Percentiles rank a stretch among this genome's conserved stretches.
Conservation (phyloP, 257 asterid genomes). For the Rehmannia glutinosa region DNA sequence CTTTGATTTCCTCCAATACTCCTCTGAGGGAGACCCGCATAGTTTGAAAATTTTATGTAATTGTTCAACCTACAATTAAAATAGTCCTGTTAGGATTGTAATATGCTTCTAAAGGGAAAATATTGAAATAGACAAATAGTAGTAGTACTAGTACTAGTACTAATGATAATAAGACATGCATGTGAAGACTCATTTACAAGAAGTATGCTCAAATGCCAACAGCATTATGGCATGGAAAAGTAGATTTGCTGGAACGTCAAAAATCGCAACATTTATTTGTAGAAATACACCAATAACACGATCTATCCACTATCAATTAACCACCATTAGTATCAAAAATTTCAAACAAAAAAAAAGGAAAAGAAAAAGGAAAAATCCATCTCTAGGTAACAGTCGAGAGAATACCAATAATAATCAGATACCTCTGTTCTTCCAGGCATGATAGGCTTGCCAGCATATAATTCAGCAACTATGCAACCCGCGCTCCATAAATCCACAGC, state of each 20-base stretch:
- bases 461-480: slow-evolving; percentile 78
- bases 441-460: slow-evolving; percentile 78
- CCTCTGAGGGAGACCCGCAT: slow-evolving; percentile 90
- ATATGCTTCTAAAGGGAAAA: neutral
- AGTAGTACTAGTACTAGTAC: no score
- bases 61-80: slow-evolving; percentile 77
- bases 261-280: no score
- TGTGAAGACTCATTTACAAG: no score
- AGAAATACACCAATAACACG: no score
- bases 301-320: no score
- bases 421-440: slow-evolving; percentile 93
- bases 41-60: slow-evolving; percentile 82
- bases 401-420: neutral
- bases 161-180: no score
- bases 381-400: neutral
- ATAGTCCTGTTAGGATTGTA: no score
- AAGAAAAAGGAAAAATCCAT: neutral
- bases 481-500: slow-evolving; percentile 86
- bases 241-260: no score
- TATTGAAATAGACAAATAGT: neutral
- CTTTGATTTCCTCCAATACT: slow-evolving; percentile 74
- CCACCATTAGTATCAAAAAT: no score
- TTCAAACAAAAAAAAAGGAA: neutral
- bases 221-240: no score
- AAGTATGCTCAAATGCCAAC: no score